Evolutionary conservation across 2,329 filamentous ascomycete species (phyloP), one percentile per base, ranked within the genome.

Genomic region (Botrytis porri): DNA sequence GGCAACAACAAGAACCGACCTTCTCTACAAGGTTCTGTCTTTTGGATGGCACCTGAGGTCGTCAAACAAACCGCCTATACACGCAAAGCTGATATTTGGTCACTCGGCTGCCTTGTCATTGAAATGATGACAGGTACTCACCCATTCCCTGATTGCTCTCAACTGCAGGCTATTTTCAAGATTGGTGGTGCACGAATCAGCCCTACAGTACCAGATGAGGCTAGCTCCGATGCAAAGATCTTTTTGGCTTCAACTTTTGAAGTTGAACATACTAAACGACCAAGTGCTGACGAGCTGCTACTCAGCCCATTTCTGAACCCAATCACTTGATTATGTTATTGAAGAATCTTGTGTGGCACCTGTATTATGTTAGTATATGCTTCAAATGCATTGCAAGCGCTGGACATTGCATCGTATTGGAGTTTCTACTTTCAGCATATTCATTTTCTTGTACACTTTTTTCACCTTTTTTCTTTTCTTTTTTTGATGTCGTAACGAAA

Each of bases 21-120:
- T 4, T 98, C 95, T 1, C 88, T 99, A 5, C 96, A 99, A 82
- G 96, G 96, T 22, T 98, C 94, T 39, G 96, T 99, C 70, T 99
- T 98, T 84, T 99, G 96, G 96, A 99, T 99, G 96, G 96, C 96
- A 0, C 96, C 96, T 14, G 96, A 99, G 84, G 96, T 99, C 32
- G 96, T 99, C 75, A 96, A 96, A 80, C 96, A 98, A 83, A 98
- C 95, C 4, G 95, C 94, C 9, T 98, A 99, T 84, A 98, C 95
- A 8, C 94, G 95, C 84, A 98, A 98, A 84, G 96, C 96, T 22
- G 96, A 99, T 80, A 99, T 99, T 78, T 99, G 96, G 96, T 97
- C 94, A 63, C 88, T 99, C 37, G 96, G 96, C 48, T 99, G 96
- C 82, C 86, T 99, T 69, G 94, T 99, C 22, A 95, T 99, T 37